Evolutionary conservation across 306 rosid genomes (phyloP), one percentile per base, ranked within the genome.

Genomic region (Glycine soja): DNA sequence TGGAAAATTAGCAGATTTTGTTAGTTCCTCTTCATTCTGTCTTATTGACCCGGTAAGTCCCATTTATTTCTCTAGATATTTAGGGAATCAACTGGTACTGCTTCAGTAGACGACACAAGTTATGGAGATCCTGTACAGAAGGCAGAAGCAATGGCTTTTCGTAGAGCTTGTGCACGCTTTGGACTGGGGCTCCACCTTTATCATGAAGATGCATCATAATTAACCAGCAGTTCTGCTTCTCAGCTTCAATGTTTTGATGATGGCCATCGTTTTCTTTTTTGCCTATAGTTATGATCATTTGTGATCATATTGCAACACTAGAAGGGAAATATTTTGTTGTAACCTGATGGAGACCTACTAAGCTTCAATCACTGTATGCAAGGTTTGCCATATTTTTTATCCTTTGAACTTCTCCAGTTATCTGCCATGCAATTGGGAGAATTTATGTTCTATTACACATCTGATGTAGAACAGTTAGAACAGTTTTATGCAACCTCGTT

Each of bases 131-230:
- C 98, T 18, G 86, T 93, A 2, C 93, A 91, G 80, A 93, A 91
- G 82, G 98, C 97, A n/a, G 98, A 91, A 87, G 91, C 97, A 58
- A 93, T 92, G 98, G 98, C 97, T 79, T 91, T 93, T 80, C 91
- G 98, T 57, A 91, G 98, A 67, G 98, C 97, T 84, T 93, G 98
- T 89, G 97, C 97, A 4, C 98, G 92, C 57, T 81, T 91, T 70
- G 95, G 97, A 3, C 88, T 91, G 10, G 98, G 97, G 7, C 97
- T 93, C 72, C 93, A 93, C 87, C 98, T 91, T 78, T 93, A 90
- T 81, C 92, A 89, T 4, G 97, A 90, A 82, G 98, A 93, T 43
- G 34, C 85, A 62, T 78, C 89, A 13, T 93, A 19, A 19, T 19
- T 19, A 19, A 19, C 24, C 24, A 24, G 30, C 30, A 24, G 30